Evolutionary conservation across 768 basidiomycete species (phyloP).

Genomic region (Leccinum incarnatum): DNA sequence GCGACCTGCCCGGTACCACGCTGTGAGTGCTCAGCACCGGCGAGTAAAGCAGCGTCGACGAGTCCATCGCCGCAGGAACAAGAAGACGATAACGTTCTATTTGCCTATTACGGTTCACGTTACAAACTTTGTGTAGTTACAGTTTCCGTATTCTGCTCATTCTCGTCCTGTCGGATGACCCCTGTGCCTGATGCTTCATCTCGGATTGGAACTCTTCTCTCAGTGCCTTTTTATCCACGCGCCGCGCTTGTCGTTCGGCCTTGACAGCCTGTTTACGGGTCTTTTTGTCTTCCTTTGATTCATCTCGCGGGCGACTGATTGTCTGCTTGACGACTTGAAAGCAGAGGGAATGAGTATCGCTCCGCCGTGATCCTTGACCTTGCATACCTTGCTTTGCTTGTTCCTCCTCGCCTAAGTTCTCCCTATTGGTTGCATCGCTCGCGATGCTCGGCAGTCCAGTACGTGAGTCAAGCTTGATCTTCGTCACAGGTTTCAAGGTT

Average conservation of each 20-base stretch:
- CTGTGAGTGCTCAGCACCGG: constrained; percentile 33
- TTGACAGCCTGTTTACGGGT: constrained; percentile 70
- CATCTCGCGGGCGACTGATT: constrained; percentile 67
- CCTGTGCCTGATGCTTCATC: constrained; percentile 55
- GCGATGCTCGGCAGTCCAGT: constrained; percentile 70
- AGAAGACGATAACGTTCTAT: constrained; percentile 12
- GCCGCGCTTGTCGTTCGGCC: constrained; percentile 58
- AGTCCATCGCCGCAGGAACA: constrained; percentile 28
- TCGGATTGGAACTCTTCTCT: constrained; percentile 65
- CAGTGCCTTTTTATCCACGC: constrained; percentile 63
- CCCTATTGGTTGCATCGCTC: constrained; percentile 19
- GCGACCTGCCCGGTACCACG: constrained; percentile 53
- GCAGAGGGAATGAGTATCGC: constrained; percentile 2
- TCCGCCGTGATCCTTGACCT: neutral
- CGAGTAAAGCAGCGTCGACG: constrained; percentile 27
- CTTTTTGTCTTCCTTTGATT: constrained; percentile 73
- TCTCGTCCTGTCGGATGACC: constrained; percentile 43
- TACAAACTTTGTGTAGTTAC: constrained; percentile 5
- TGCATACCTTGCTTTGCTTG: constrained; percentile 26
- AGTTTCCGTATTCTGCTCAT: constrained; percentile 21
- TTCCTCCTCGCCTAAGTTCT: constrained; percentile 29
- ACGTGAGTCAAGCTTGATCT: constrained; percentile 69
- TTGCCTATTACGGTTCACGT: constrained; percentile 15
- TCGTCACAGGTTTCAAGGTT: constrained; percentile 50
- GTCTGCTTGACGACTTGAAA: constrained; percentile 39